These are phyloP conservation scores for Ophiosphaerella herpotricha DNA, from an alignment of 2,329 filamentous ascomycete species.

Conservation along the genomic window DNA sequence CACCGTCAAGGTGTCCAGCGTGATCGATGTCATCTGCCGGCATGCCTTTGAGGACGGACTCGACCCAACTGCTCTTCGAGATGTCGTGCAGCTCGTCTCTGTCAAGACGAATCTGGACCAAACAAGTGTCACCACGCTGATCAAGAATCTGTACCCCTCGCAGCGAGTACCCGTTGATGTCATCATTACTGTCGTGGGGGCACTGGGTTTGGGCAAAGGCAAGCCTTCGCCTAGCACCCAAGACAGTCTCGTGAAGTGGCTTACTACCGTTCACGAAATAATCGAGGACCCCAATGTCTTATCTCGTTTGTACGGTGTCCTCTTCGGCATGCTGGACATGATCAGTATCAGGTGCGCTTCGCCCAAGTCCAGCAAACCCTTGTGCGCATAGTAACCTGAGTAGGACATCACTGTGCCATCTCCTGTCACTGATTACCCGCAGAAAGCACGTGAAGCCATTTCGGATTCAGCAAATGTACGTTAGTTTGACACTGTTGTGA, in stretches of 20 bases:
- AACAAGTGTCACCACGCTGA: slow-evolving; percentile 68
- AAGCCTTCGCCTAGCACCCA: slow-evolving; percentile 76
- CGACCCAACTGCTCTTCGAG: slow-evolving; percentile 61
- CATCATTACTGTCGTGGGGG: slow-evolving; percentile 69
- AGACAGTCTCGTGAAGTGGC: slow-evolving; percentile 73
- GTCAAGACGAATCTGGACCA: slow-evolving; percentile 74
- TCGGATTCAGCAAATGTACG: slow-evolving; percentile 72
- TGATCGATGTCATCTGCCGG: slow-evolving; percentile 66
- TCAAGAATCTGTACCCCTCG: slow-evolving; percentile 78
- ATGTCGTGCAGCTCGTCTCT: slow-evolving; percentile 70
- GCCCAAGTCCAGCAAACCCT: slow-evolving; percentile 5
- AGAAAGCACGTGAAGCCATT: slow-evolving; percentile 84
- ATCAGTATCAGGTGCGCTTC: slow-evolving; percentile 67
- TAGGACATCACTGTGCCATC: slow-evolving; percentile 66
- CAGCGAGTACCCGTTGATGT: slow-evolving; percentile 63
- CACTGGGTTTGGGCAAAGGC: slow-evolving; percentile 75
- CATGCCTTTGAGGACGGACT: slow-evolving; percentile 72
- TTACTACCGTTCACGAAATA: slow-evolving; percentile 75
- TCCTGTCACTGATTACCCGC: slow-evolving; percentile 77
- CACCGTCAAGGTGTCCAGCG: slow-evolving; percentile 63
- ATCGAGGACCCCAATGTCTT: slow-evolving; percentile 67
- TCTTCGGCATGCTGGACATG: slow-evolving; percentile 84
- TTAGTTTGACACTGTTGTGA: background rate
- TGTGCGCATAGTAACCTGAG: slow-evolving; percentile 27
- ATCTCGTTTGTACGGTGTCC: slow-evolving; percentile 71